Evolutionary conservation across 2,329 filamentous ascomycete species (phyloP), one percentile per base, ranked within the genome.

Genomic region (Claviceps quebecensis): DNA sequence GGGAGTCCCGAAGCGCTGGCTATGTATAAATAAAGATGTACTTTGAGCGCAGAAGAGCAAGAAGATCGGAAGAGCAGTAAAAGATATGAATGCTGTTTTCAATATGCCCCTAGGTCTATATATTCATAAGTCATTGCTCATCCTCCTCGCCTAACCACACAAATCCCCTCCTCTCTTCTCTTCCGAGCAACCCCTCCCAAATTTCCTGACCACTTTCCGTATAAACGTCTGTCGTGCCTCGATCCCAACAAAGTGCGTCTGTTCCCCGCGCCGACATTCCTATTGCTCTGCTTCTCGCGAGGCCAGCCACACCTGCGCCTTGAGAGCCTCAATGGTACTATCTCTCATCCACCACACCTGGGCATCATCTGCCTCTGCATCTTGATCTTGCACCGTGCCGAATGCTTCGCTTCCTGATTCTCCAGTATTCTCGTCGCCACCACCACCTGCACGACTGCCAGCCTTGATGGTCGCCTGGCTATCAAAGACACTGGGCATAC

Each of bases 301-400:
- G 17, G 69, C 71, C 51, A 79, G 65, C 72, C 76, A 80, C 0
- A 77, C 70, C 56, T 67, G 71, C 0, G 77, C 76, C 63, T 78
- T 80, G 45, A 81, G 60, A 39, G 67, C 66, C 60, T 80, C 77
- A 14, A 81, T 68, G 5, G 75, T 71, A 40, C 73, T 74, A 49
- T 78, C 75, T 48, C 72, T 63, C 61, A 81, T 66, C 77, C 77
- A 81, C 68, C 77, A 79, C 2, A 67, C 63, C 5, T 61, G 63
- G 52, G 67, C 66, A 52, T 67, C 66, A 5, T 54, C 55, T 16
- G 50, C 22, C 29, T 34, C 29, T 34, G 4, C 29, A 34, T 34
- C 29, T 34, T 34, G 29, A 16, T 22, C 47, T 8, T 43, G 50
- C 8, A 56, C 56, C 19, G 58, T 58, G 14, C 59, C 58, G 36